phyloP scores from a whole-genome alignment of 208 protist genomes.

The Perkinsela sp. region DNA sequence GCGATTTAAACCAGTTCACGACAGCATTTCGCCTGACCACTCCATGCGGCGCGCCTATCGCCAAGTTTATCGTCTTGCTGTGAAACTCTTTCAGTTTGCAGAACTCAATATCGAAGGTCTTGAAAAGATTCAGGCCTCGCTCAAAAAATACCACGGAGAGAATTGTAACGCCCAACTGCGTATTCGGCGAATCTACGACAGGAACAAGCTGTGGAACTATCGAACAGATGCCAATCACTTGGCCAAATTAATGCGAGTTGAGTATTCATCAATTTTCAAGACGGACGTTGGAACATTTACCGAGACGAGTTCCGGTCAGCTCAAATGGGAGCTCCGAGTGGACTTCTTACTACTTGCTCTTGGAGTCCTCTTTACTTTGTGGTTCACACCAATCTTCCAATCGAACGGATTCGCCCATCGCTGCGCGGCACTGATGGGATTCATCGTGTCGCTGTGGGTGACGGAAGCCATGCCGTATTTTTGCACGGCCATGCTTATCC shows the following conservation, averaged over 20 bases:
- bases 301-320: background rate
- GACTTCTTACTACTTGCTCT: conserved; percentile 6
- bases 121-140: background rate
- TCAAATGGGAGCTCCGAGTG: background rate
- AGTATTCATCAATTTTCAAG: background rate
- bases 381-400: conserved; percentile 23
- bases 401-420: conserved; percentile 40
- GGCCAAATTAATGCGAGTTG: background rate
- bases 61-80: background rate
- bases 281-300: background rate
- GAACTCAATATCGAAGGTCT: background rate
- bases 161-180: background rate
- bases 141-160: background rate
- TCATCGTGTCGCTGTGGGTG: conserved; percentile 59
- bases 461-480: conserved; percentile 68
- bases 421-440: conserved; percentile 47
- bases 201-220: background rate
- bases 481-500: conserved; percentile 65
- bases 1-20: background rate
- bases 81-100: background rate
- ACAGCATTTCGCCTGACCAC: background rate
- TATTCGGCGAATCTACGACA: background rate
- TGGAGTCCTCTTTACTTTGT: conserved; percentile 19
- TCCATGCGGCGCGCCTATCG: background rate
- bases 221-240: background rate